Evolutionary conservation across 164 flowering plant species (phyloP).

Genomic region (Macadamia tetraphylla): DNA sequence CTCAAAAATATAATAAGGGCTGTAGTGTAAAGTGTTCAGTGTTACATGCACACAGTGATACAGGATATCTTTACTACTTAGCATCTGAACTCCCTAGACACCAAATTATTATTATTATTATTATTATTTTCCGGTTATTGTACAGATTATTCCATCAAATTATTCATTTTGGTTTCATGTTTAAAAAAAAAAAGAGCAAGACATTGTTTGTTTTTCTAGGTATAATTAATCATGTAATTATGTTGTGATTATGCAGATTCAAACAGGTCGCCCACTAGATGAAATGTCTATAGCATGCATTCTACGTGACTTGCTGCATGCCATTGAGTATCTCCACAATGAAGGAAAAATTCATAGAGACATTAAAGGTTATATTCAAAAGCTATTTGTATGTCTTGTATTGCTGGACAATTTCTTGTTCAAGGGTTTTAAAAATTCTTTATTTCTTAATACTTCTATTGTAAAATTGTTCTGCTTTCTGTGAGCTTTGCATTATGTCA

Average conservation of each 20-base stretch:
- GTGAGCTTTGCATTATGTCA: too few species aligned
- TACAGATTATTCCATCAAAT: too few species aligned
- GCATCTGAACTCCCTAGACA: too few species aligned
- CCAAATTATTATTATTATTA: too few species aligned
- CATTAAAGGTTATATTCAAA: constrained; percentile 66
- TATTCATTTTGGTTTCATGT: too few species aligned
- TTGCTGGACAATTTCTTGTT: constrained; percentile 1
- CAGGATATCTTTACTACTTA: too few species aligned
- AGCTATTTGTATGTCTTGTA: neutral
- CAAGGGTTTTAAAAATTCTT: neutral
- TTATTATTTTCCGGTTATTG: too few species aligned
- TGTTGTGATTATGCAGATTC: constrained; percentile 53
- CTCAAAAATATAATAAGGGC: too few species aligned
- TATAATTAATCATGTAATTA: neutral
- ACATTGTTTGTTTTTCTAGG: too few species aligned
- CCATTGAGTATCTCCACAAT: constrained; percentile 88
- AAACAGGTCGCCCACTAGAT: constrained; percentile 87
- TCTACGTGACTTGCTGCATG: constrained; percentile 90
- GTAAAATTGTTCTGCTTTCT: neutral
- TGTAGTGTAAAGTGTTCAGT: too few species aligned
- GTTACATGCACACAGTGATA: too few species aligned
- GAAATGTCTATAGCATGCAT: constrained; percentile 94
- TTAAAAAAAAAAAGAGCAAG: too few species aligned
- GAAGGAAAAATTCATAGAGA: constrained; percentile 99
- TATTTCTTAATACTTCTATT: neutral